phyloP scores from a whole-genome alignment of 169 alveolate species.

The Plasmodium adleri region DNA sequence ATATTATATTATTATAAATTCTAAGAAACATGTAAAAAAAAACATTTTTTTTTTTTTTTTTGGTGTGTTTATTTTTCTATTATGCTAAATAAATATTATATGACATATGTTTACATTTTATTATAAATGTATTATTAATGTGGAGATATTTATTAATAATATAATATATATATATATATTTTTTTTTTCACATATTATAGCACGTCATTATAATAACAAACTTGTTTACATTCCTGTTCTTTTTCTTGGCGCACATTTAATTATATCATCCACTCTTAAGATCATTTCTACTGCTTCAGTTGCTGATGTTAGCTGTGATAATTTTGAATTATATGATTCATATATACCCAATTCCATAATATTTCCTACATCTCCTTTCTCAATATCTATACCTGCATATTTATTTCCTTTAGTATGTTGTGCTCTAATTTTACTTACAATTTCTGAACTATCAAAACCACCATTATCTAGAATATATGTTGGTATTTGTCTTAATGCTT shows the following conservation, averaged over 20 bases:
- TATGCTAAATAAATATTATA: too few species aligned
- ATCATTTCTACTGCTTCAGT: slow-evolving; percentile 99
- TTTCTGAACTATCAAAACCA: slow-evolving; percentile 98
- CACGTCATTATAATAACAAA: too few species aligned
- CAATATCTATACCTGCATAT: slow-evolving; percentile 95
- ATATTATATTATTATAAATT: too few species aligned
- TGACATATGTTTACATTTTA: too few species aligned
- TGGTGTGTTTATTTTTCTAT: too few species aligned
- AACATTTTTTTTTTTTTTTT: too few species aligned
- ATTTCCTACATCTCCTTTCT: slow-evolving; percentile 94
- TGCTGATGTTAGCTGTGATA: slow-evolving; percentile 97
- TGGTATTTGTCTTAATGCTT: slow-evolving; percentile 98
- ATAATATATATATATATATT: too few species aligned
- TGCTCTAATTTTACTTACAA: slow-evolving; percentile 96
- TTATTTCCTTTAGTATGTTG: slow-evolving; percentile 94
- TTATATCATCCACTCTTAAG: slow-evolving; percentile 98
- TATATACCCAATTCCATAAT: slow-evolving; percentile 96
- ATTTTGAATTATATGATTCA: slow-evolving; percentile 97
- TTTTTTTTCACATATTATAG: too few species aligned
- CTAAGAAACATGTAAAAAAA: too few species aligned
- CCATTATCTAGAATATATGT: slow-evolving; percentile 98
- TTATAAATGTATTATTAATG: too few species aligned
- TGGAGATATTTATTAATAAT: too few species aligned
- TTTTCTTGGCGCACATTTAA: slow-evolving; percentile 98
- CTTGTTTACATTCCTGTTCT: slow-evolving; percentile 76